These are phyloP conservation scores for Cladorrhinum sp. DNA, from an alignment of 2,329 filamentous ascomycete species.

Conservation along the genomic window DNA sequence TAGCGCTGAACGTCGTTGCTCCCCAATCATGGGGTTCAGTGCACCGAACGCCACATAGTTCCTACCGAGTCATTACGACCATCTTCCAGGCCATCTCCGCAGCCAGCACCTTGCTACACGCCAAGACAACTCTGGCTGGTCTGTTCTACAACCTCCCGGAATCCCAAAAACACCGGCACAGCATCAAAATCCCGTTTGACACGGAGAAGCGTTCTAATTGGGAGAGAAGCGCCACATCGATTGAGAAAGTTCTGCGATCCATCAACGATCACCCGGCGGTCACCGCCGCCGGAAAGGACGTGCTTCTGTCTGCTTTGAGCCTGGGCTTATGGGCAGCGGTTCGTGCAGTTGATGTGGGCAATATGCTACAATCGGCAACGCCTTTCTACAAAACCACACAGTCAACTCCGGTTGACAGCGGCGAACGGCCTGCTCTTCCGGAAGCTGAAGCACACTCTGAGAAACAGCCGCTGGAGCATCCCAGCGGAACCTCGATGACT, in stretches of 20 bases:
- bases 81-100: constrained; percentile 48
- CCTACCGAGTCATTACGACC: constrained; percentile 41
- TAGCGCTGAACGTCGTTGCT: constrained; percentile 45
- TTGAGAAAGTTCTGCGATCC: constrained; percentile 46
- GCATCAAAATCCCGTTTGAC: constrained; percentile 44
- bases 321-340: constrained; percentile 58
- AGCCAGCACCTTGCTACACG: constrained; percentile 44
- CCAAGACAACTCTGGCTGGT: constrained; percentile 41
- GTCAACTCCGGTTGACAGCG: neutral
- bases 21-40: constrained; percentile 49
- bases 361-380: constrained; percentile 43
- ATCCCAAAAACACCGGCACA: constrained; percentile 48
- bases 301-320: constrained; percentile 51
- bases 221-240: constrained; percentile 44
- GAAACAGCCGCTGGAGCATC: constrained; percentile 13
- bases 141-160: constrained; percentile 47
- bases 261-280: constrained; percentile 57
- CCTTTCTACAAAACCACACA: constrained; percentile 30
- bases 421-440: constrained; percentile 11
- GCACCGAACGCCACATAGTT: constrained; percentile 38
- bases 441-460: neutral
- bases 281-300: constrained; percentile 55
- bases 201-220: constrained; percentile 41
- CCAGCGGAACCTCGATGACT: neutral
- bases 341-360: constrained; percentile 47